These are phyloP conservation scores for Trichoderma endophyticum DNA, from an alignment of 2,329 filamentous ascomycete species.

Conservation along the genomic window DNA sequence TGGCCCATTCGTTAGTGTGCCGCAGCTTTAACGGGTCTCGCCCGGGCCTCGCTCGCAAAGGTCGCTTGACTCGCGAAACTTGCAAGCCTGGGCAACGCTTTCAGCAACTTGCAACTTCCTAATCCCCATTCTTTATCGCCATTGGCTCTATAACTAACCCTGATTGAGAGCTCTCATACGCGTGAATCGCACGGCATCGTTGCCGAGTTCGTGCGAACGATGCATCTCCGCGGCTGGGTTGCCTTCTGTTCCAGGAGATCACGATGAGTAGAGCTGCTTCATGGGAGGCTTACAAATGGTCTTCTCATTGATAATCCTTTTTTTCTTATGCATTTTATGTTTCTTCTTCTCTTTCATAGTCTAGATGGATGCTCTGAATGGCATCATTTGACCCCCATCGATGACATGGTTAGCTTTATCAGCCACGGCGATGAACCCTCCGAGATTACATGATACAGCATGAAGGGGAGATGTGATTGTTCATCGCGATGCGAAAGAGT, in stretches of 20 bases:
- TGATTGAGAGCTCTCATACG: neutral
- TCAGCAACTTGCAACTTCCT: neutral
- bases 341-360: neutral
- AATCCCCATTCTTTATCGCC: neutral
- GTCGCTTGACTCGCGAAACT: neutral
- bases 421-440: neutral
- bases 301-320: neutral
- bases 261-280: neutral
- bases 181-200: neutral
- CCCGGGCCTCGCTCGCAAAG: neutral
- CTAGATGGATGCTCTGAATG: neutral
- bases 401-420: neutral
- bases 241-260: accelerated
- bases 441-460: neutral
- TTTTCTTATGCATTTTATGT: neutral
- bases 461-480: neutral
- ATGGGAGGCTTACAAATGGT: neutral
- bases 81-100: neutral
- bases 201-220: neutral
- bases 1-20: neutral
- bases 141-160: neutral
- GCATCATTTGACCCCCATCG: neutral
- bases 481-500: neutral
- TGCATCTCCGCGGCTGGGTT: neutral
- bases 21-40: neutral